Percentiles rank a stretch among this genome's conserved stretches.
These are phyloP conservation scores for Suzukiozyma palmioleophila DNA, from an alignment of 1,139 yeast species.

Conservation along the genomic window DNA sequence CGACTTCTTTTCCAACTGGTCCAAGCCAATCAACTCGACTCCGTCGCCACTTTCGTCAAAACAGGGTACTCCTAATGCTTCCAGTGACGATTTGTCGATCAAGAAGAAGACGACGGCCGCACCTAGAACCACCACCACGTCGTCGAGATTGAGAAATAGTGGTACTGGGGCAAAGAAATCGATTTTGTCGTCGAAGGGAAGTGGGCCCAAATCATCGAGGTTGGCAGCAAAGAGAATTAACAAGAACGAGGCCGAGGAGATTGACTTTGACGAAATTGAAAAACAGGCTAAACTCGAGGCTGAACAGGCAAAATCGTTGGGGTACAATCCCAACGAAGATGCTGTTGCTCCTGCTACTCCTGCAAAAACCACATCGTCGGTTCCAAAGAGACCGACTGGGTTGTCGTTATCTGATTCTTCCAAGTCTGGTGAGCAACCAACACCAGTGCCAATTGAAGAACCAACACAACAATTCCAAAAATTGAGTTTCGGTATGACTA, in stretches of 20 bases:
- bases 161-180: conserved; percentile 29
- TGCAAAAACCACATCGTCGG: conserved; percentile 7
- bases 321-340: conserved; percentile 58
- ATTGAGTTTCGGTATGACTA: conserved; percentile 81
- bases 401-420: background rate
- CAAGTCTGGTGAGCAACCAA: conserved; percentile 6
- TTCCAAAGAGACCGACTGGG: conserved; percentile 6
- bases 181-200: conserved; percentile 38
- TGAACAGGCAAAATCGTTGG: conserved; percentile 65
- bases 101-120: conserved; percentile 15
- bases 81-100: conserved; percentile 31
- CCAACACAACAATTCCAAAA: conserved; percentile 71
- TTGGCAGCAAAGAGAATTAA: conserved; percentile 47
- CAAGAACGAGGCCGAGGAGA: conserved; percentile 52
- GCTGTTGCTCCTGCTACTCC: conserved; percentile 15
- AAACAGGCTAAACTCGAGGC: conserved; percentile 81
- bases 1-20: conserved; percentile 91
- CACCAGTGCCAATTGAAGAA: conserved; percentile 44
- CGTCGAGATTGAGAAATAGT: conserved; percentile 16
- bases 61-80: conserved; percentile 42
- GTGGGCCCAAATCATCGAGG: conserved; percentile 52
- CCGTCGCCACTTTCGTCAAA: conserved; percentile 57
- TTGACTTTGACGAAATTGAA: conserved; percentile 91
- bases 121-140: conserved; percentile 21
- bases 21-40: conserved; percentile 57